Base-by-base conservation (phyloP, 1,284 basidiomycete species). In the Irpex sp. region DNA sequence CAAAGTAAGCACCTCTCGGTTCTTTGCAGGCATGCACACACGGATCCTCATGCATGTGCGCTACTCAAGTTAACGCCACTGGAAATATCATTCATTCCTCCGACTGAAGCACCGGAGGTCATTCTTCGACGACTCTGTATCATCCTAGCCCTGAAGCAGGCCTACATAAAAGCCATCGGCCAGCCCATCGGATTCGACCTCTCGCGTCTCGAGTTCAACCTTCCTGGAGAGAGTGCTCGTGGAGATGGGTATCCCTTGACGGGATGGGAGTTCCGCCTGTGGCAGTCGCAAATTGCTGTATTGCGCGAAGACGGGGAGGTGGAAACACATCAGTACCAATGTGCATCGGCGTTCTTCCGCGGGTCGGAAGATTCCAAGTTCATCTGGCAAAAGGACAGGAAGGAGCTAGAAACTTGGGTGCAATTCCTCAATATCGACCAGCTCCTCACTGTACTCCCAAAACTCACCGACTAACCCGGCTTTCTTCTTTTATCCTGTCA, bases 201-300 rank as follows among this genome's bases (percentile, higher is more conserved):
- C 77, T 85, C 87, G 4, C 85, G 91, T 1, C 85, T 93, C 66
- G 88, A 92, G 68, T 91, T 91, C 79, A 84, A 92, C 74, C 82
- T 92, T 57, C 85, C 86, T 0, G 80, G 81, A 36, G 77, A 84
- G 64, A 80, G 74, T 6, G 87, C 87, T 11, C 80, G 75, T 1
- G 88, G 87, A 1, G 92, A 93, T 72, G 84, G 84, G 2, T 81
- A 84, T 59, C 81, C 84, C 0, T 77, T 93, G 0, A 79, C 81
- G 17, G 91, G 92, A 0, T 93, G 91, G 91, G 92, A 93, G 72
- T 93, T 93, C 75, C 83, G 91, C 9, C 78, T 92, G 40, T 93
- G 90, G 81, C 83, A 82, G 65, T 83, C 88, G n/a, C 82, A 84
- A 60, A 80, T 91, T 15, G 88, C 87, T 17, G 85, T 91, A 0